Percentiles rank a stretch among this genome's conserved stretches.
Conservation (phyloP, 345 rosid genomes). For the Brassica carinata region DNA sequence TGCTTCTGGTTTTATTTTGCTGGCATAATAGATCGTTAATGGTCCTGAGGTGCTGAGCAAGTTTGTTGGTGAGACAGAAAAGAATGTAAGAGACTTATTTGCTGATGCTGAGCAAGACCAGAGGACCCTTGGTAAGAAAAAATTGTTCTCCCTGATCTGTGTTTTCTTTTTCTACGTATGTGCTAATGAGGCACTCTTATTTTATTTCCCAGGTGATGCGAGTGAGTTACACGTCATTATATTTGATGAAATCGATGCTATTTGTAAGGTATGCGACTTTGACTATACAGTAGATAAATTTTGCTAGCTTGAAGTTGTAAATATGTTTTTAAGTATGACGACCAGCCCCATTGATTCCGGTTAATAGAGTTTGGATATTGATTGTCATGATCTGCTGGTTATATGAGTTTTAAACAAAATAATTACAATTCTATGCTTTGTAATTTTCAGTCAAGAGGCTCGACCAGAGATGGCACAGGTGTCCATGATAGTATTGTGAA, state of each 20-base stretch:
- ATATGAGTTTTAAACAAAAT: not conserved
- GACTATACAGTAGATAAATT: not conserved
- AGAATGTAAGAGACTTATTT: constrained; percentile 91
- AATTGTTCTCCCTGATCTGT: constrained; percentile 15
- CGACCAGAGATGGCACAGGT: constrained; percentile 97
- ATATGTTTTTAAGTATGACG: constrained; percentile 6
- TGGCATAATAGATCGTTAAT: constrained; percentile 74
- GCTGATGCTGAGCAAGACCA: constrained; percentile 99
- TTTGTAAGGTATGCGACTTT: constrained; percentile 77
- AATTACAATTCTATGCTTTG: constrained; percentile 17
- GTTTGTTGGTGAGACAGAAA: constrained; percentile 97
- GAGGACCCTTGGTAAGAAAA: constrained; percentile 64
- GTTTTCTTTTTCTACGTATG: constrained; percentile 6
- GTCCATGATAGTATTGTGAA: constrained; percentile 98
- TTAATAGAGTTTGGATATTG: not conserved
- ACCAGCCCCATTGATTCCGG: not conserved
- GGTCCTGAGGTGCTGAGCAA: constrained; percentile 98
- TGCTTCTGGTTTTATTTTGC: constrained; percentile 27
- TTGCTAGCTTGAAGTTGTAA: constrained; percentile 2
- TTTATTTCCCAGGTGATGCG: constrained; percentile 74
- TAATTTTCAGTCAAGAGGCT: constrained; percentile 86
- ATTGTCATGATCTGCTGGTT: constrained; percentile 2
- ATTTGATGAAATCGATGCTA: constrained; percentile 99
- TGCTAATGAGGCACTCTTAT: constrained; percentile 4
- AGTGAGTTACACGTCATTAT: constrained; percentile 96